Evolutionary conservation across 1,284 basidiomycete species (phyloP).

Genomic region (Ganoderma sinense): DNA sequence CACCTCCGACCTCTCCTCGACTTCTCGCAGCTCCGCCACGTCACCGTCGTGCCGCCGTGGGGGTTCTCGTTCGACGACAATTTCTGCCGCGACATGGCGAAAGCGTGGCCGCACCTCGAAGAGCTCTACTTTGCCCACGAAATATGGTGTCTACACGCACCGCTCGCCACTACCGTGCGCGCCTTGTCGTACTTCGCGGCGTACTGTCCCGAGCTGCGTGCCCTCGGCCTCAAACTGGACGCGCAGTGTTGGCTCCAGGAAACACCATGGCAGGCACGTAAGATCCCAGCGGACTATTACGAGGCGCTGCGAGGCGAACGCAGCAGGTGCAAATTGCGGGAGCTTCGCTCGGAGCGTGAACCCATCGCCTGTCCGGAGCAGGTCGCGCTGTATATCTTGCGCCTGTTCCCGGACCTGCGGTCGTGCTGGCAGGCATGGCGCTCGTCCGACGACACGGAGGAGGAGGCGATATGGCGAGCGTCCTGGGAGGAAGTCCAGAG

Average conservation of each 20-base stretch:
- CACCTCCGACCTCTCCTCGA: background rate
- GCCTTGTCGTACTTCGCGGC: background rate
- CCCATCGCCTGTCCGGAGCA: background rate
- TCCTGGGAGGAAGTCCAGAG: background rate
- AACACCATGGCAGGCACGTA: background rate
- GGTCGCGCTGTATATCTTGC: background rate
- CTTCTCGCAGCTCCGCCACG: background rate
- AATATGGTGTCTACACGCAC: background rate
- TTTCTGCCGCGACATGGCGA: background rate
- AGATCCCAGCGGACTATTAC: background rate
- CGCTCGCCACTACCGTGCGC: background rate
- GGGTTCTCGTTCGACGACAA: background rate
- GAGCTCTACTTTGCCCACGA: background rate
- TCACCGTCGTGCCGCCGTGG: background rate
- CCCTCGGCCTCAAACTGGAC: background rate
- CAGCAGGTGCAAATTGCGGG: background rate
- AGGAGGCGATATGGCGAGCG: background rate
- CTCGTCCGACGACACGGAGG: background rate
- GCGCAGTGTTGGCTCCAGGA: background rate
- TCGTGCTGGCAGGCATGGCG: background rate
- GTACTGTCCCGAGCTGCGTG: background rate
- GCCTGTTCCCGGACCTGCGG: background rate
- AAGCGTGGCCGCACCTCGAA: background rate
- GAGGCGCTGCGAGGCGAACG: background rate
- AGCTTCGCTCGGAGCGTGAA: background rate